Conservation (phyloP, 1,284 basidiomycete species). For the Trametes versicolor region DNA sequence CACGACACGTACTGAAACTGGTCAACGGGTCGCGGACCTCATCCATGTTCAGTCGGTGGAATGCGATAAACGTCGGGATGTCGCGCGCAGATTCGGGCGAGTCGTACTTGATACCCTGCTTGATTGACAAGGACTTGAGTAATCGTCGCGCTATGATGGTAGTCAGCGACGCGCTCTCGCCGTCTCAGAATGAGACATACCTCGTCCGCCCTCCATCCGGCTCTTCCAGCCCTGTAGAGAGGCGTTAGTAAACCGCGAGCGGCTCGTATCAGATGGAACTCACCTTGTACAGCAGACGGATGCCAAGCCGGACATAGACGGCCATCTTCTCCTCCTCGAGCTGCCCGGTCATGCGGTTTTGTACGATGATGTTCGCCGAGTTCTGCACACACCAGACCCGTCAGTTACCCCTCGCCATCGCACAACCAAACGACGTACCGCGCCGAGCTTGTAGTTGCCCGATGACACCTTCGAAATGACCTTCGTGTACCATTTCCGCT, state of each 20-base stretch:
- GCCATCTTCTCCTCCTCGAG: slow-evolving; percentile 99
- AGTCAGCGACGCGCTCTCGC: slow-evolving; percentile 1
- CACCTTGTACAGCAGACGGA: slow-evolving; percentile 91
- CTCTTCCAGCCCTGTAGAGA: slow-evolving; percentile 77
- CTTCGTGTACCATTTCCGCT: slow-evolving; percentile 96
- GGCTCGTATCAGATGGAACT: neutral
- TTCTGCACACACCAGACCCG: slow-evolving; percentile 59
- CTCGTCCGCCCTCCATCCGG: slow-evolving; percentile 91
- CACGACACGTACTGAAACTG: slow-evolving; percentile 74
- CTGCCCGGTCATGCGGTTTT: slow-evolving; percentile 91
- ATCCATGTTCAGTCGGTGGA: slow-evolving; percentile 86
- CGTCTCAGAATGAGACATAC: slow-evolving; percentile 50
- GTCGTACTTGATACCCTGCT: slow-evolving; percentile 96
- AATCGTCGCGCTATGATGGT: slow-evolving; percentile 70
- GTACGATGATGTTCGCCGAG: slow-evolving; percentile 96
- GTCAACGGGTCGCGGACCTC: slow-evolving; percentile 88
- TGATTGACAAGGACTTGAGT: slow-evolving; percentile 90
- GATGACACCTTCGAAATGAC: slow-evolving; percentile 85
- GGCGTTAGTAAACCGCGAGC: neutral
- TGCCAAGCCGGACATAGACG: slow-evolving; percentile 93
- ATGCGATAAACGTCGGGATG: slow-evolving; percentile 90
- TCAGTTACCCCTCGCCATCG: slow-evolving; percentile 6
- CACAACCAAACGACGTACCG: slow-evolving; percentile 59
- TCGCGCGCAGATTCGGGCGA: slow-evolving; percentile 85
- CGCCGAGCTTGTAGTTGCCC: slow-evolving; percentile 91